Percentiles rank a stretch among this genome's conserved stretches.
Evolutionary conservation across 108 stramenopile genomes (phyloP).

Genomic region (Fistulifera pelliculosa): DNA sequence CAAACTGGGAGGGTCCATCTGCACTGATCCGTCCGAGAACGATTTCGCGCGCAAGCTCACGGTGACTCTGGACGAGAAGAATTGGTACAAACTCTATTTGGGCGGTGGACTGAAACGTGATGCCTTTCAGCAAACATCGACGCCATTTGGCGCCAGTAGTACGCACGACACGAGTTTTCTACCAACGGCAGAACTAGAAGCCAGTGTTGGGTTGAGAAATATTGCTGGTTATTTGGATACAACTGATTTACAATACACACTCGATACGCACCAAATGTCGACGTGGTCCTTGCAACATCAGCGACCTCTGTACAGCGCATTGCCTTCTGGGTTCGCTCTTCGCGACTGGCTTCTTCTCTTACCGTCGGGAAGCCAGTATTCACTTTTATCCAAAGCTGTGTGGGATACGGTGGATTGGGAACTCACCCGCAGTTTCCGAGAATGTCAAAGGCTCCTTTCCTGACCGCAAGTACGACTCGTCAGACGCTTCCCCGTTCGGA

Average conservation of each 20-base stretch:
- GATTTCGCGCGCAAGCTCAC: slow-evolving; percentile 17
- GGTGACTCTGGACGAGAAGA: slow-evolving; percentile 66
- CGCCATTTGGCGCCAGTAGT: slow-evolving; percentile 5
- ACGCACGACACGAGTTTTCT: slow-evolving; percentile 14
- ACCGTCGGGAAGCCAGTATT: slow-evolving; percentile 31
- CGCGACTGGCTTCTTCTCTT: slow-evolving; percentile 8
- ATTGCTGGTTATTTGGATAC: slow-evolving; percentile 59
- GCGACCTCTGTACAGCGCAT: slow-evolving; percentile 52
- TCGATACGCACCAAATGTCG: slow-evolving; percentile 52
- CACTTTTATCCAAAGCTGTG: slow-evolving; percentile 33
- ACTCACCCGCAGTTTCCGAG: slow-evolving; percentile 60
- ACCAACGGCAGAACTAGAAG: slow-evolving; percentile 77
- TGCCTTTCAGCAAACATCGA: slow-evolving; percentile 17
- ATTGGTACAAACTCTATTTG: slow-evolving; percentile 70
- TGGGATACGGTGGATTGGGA: slow-evolving; percentile 62
- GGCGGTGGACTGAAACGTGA: slow-evolving; percentile 78
- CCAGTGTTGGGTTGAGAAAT: slow-evolving; percentile 47
- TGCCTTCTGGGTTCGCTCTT: slow-evolving; percentile 17
- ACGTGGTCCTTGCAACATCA: slow-evolving; percentile 40
- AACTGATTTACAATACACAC: slow-evolving; percentile 45
- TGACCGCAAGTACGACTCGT: slow-evolving; percentile 4
- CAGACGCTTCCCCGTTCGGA: slow-evolving; percentile 16
- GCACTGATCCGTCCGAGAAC: slow-evolving; percentile 1
- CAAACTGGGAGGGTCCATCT: slow-evolving; percentile 10
- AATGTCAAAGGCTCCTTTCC: slow-evolving; percentile 36